Evolutionary conservation across 768 basidiomycete genomes (phyloP).

Genomic region (Pisolithus orientalis): DNA sequence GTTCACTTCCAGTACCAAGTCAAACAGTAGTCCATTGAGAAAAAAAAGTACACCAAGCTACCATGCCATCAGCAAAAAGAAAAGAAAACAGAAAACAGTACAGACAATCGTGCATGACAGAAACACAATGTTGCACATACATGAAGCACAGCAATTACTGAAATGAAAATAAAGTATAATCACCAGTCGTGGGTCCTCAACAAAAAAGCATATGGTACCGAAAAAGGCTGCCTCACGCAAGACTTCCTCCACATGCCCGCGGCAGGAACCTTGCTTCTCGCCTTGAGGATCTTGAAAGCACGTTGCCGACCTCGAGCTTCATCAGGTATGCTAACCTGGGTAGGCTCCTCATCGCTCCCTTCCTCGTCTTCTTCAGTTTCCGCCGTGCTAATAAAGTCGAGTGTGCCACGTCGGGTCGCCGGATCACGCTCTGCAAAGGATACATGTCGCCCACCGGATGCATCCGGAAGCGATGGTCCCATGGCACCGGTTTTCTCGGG

Average conservation of each 20-base stretch:
- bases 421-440: conserved; percentile 64
- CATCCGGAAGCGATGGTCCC: conserved; percentile 21
- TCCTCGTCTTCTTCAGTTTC: conserved; percentile 45
- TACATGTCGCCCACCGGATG: conserved; percentile 7
- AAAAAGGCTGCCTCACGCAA: conserved; percentile 37
- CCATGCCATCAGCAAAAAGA: background rate
- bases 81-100: background rate
- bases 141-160: conserved; percentile 27
- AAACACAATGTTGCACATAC: background rate
- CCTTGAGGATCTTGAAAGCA: conserved; percentile 65
- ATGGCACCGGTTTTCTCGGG: conserved; percentile 30
- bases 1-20: background rate
- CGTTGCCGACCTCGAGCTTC: conserved; percentile 46
- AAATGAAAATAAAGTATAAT: conserved; percentile 22
- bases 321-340: conserved; percentile 14
- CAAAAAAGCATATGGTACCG: background rate
- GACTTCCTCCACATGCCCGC: conserved; percentile 82
- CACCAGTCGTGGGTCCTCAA: background rate
- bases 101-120: background rate
- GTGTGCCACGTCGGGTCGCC: conserved; percentile 45
- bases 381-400: conserved; percentile 43
- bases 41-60: background rate
- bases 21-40: background rate
- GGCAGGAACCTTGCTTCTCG: conserved; percentile 59
- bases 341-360: conserved; percentile 20